Evolutionary conservation across 2,329 filamentous ascomycete genomes (phyloP), one percentile per base, ranked within the genome.

Genomic region (Botrytis sinoallii): DNA sequence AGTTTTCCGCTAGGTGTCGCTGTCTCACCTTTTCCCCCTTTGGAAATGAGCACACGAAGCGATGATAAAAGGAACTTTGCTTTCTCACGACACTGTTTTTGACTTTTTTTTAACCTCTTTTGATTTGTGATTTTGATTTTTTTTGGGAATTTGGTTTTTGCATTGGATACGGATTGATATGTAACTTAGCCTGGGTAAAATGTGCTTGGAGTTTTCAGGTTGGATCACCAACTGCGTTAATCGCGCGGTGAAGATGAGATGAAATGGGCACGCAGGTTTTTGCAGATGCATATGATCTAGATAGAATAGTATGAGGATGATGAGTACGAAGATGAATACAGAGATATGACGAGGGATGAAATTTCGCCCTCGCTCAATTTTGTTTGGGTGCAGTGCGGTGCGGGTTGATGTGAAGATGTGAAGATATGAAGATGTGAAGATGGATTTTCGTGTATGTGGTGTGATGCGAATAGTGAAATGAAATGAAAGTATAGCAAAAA

Each of bases 171-270:
- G 66, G 66, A 69, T 57, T 69, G 66, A 69, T 32, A 57, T 68
- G 65, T 57, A 68, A 68, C 35, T 57, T 68, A 68, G 65, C 65
- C 65, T 68, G 65, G 65, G 65, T 68, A 57, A 57, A 57, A 68
- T 57, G 66, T 69, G 66, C 48, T 69, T 42, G 66, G 66, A 69
- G 66, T 69, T 69, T 69, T 69, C 48, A 69, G 66, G 66, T 69
- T 69, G 66, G 66, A 69, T 69, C 66, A 69, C 66, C 48, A 69
- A 52, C 52, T 69, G 48, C 66, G 66, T 69, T 69, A 69, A 69
- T 69, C 66, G 48, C 66, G 66, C 48, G 48, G 66, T 69, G 66
- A 69, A 69, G 66, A 69, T 69, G 66, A 69, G 66, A 69, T 69
- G 66, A 69, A 69, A 69, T 69, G 66, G 57, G 66, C 66, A 69